Percentiles rank a stretch among this genome's conserved stretches.
Conservation (phyloP, 2,329 filamentous ascomycete genomes). For the Amylocarpus encephaloides region DNA sequence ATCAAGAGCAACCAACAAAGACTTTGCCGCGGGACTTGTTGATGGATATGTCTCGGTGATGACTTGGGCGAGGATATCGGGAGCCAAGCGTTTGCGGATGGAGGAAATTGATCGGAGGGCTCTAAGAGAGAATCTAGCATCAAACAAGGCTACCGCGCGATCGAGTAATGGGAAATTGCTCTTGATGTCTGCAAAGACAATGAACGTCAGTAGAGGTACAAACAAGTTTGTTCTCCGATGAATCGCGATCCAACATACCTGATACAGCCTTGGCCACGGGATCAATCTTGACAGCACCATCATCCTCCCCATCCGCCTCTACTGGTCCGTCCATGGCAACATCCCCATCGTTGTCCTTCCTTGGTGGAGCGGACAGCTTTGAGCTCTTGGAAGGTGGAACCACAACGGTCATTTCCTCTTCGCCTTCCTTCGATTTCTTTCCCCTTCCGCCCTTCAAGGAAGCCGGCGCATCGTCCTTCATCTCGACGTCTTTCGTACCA, state of each 20-base stretch:
- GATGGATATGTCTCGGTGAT: constrained; percentile 74
- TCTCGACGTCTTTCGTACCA: constrained; percentile 63
- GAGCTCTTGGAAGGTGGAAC: constrained; percentile 65
- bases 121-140: constrained; percentile 88
- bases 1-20: constrained; percentile 63
- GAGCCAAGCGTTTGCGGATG: constrained; percentile 82
- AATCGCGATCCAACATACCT: constrained; percentile 53
- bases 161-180: constrained; percentile 89
- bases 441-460: constrained; percentile 55
- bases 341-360: constrained; percentile 61
- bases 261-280: constrained; percentile 52
- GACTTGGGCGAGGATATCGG: constrained; percentile 73
- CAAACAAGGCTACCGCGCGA: constrained; percentile 85
- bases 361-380: constrained; percentile 48
- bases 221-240: neutral
- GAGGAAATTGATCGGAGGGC: constrained; percentile 93
- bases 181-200: constrained; percentile 68
- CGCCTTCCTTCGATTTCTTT: constrained; percentile 62
- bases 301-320: constrained; percentile 22
- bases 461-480: constrained; percentile 57
- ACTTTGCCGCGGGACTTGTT: constrained; percentile 54
- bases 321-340: constrained; percentile 59
- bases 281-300: constrained; percentile 50
- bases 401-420: constrained; percentile 76
- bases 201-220: constrained; percentile 13